Conservation (phyloP, 305 asterid species). For the Ilex paraguariensis region DNA sequence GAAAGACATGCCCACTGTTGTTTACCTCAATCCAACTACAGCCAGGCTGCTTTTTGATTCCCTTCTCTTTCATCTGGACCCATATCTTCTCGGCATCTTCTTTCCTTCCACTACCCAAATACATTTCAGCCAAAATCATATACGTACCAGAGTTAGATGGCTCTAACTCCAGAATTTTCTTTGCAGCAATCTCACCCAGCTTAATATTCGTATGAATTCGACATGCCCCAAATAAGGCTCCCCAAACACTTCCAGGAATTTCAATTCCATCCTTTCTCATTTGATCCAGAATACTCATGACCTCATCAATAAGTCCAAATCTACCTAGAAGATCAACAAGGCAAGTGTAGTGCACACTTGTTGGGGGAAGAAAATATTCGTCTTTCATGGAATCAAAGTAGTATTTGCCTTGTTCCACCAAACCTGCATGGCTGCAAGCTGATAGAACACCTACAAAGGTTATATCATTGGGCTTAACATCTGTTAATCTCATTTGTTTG, state of each 20-base stretch:
- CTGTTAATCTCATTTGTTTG: conserved; percentile 40
- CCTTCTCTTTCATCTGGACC: too few species aligned
- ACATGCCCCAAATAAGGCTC: conserved; percentile 18
- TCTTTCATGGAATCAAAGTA: conserved; percentile 41
- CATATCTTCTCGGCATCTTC: too few species aligned
- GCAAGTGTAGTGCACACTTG: conserved; percentile 60
- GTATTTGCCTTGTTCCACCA: conserved; percentile 45
- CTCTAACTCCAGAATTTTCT: too few species aligned
- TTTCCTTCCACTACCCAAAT: too few species aligned
- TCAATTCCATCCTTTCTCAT: conserved; percentile 32
- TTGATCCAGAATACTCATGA: conserved; percentile 35
- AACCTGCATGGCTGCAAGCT: conserved; percentile 76
- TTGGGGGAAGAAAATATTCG: conserved; percentile 37
- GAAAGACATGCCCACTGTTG: conserved; percentile 36
- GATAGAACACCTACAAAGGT: conserved; percentile 62
- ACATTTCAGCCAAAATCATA: too few species aligned
- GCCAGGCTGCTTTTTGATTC: conserved; percentile 22
- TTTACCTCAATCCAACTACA: conserved; percentile 10
- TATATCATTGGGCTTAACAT: conserved; percentile 40
- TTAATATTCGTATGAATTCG: too few species aligned
- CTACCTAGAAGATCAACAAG: conserved; percentile 66
- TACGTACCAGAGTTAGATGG: too few species aligned
- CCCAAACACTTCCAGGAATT: conserved; percentile 20
- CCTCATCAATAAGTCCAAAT: conserved; percentile 53
- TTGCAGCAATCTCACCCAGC: too few species aligned